Evolutionary conservation across 768 basidiomycete species (phyloP), one percentile per base, ranked within the genome.

Genomic region (Coprinopsis strossmayeri): DNA sequence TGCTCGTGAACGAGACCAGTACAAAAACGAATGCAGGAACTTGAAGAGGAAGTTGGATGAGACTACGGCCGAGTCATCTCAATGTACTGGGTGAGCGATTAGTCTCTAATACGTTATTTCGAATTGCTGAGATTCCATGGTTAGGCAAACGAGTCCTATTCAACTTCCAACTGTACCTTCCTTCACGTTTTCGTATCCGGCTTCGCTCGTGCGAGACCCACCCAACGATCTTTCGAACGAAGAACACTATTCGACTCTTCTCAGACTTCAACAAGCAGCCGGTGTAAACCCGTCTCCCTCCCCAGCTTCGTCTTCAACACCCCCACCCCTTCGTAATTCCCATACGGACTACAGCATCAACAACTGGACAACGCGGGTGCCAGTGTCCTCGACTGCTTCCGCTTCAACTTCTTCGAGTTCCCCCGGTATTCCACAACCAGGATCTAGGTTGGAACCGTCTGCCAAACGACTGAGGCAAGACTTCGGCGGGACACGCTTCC

Each of bases 1-100:
- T 35, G 65, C 65, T 37, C 62, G 61, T 18, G 73, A 76, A 51
- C 62, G 60, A 27, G 65, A 69, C 30, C 66, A 69, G 28, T 59
- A 77, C 13, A 54, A 59, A 32, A 51, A 45, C 26, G 48, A 53
- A 38, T 62, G 58, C 48, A 48, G 53, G 26, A 32, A 54, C 10
- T 54, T 67, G 42, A 65, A 65, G 46, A 56, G 57, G 32, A 66
- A 59, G 57, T 60, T 65, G 7, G 65, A 67, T 34, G 62, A 61
- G 26, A 56, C 60, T 13, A n/a, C n/a, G n/a, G 43, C 51, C 51
- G 52, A 30, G 5, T 53, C 49, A 59, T 45, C 50, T 42, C 20
- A 5, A 21, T 18, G 40, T 42, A 23, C 7, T 18, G 21, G 17
- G 10, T 18, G 10, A 5, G 5, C 10, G 11, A 5, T 18, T 38